Percentiles rank a stretch among this genome's conserved stretches.
phyloP scores from a whole-genome alignment of 2,329 filamentous ascomycete species.

The Xylariaceae sp. region DNA sequence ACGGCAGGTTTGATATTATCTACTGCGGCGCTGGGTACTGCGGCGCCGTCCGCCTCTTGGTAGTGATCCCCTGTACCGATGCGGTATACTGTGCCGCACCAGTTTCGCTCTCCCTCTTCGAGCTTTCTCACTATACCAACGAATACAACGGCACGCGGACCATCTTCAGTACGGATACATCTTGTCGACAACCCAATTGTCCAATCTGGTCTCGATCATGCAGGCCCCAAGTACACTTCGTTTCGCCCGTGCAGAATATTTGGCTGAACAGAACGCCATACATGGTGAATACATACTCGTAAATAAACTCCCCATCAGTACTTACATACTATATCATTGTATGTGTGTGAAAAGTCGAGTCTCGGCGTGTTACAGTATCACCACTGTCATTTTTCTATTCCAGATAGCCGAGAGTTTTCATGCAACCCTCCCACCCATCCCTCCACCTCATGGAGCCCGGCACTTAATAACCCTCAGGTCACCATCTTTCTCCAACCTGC shows the following conservation, averaged over 20 bases:
- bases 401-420: slow-evolving; percentile 11
- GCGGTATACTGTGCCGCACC: neutral
- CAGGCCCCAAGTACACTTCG: slow-evolving; percentile 2
- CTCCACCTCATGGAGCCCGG: neutral
- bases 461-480: slow-evolving; percentile 1
- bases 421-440: slow-evolving; percentile 2
- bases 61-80: neutral
- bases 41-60: neutral
- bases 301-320: slow-evolving; percentile 1
- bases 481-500: neutral
- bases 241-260: neutral
- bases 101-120: neutral
- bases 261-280: neutral
- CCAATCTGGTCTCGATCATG: neutral
- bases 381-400: neutral
- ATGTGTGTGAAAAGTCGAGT: neutral
- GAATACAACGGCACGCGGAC: neutral
- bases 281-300: slow-evolving; percentile 2
- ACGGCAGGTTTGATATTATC: neutral
- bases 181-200: neutral
- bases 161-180: neutral
- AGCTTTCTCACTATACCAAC: neutral
- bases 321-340: neutral
- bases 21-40: neutral
- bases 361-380: slow-evolving; percentile 10